Evolutionary conservation across 345 rosid species (phyloP).

Genomic region (Cardiospermum halicacabum): DNA sequence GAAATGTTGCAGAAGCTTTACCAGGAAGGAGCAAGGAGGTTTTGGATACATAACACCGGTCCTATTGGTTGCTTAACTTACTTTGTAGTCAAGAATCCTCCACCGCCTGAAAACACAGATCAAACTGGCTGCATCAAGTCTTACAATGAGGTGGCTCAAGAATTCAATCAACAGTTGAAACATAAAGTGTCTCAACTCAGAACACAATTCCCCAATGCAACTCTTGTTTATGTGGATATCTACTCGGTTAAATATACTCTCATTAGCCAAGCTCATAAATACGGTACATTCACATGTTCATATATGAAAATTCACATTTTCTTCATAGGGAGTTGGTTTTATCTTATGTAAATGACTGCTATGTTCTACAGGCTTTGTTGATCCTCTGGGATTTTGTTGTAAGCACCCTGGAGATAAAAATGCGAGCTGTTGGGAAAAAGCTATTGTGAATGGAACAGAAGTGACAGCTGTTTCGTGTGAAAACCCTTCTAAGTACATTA

Average conservation of each 20-base stretch:
- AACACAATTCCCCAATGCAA: constrained; percentile 19
- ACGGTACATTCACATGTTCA: constrained; percentile 9
- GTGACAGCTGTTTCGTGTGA: constrained; percentile 13
- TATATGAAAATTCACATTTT: background rate
- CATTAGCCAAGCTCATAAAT: constrained; percentile 18
- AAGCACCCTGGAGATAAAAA: constrained; percentile 16
- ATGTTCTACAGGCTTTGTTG: constrained; percentile 19
- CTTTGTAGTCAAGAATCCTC: constrained; percentile 18
- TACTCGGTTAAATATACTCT: constrained; percentile 33
- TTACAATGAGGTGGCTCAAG: constrained; percentile 30
- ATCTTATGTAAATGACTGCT: too few relatives aligned
- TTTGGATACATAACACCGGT: constrained; percentile 45
- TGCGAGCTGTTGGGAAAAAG: constrained; percentile 21
- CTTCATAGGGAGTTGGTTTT: too few relatives aligned
- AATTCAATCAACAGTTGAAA: constrained; percentile 28
- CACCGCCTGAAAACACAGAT: constrained; percentile 15
- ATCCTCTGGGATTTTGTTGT: constrained; percentile 23
- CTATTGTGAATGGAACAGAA: constrained; percentile 18
- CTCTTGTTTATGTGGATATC: constrained; percentile 32
- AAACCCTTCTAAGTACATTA: constrained; percentile 24
- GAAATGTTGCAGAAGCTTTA: constrained; percentile 18
- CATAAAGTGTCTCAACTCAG: constrained; percentile 25
- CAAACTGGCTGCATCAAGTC: constrained; percentile 29
- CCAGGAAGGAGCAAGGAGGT: constrained; percentile 29
- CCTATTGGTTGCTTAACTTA: constrained; percentile 43